Evolutionary conservation across 1,284 basidiomycete genomes (phyloP), one percentile per base, ranked within the genome.

Genomic region (Trichosporon sp.): DNA sequence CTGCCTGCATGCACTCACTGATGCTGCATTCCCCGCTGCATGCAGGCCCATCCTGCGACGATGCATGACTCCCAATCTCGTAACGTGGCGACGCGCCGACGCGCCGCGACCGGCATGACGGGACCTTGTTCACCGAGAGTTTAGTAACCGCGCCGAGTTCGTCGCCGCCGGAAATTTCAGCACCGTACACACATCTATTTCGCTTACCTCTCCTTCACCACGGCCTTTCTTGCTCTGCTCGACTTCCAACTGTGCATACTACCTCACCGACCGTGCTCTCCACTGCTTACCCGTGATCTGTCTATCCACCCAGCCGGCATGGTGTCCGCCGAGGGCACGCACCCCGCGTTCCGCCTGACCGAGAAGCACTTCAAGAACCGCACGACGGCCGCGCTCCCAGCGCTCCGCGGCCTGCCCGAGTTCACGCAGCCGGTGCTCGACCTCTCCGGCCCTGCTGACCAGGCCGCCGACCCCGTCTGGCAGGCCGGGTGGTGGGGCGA

Each of bases 351-450:
- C 69, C 75, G 82, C 1, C 71, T 71, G 4, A 70, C 76, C 8
- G 82, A 83, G 72, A 83, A 83, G 68, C 80, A 83, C 72, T 83
- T 80, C 76, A 83, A 83, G 73, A 79, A 76, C 68, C 77, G 77
- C 21, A 72, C 76, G 34, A 68, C 73, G 13, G 27, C 72, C 64
- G 62, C 56, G 42, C 68, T 32, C 65, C 81, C 81, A 0, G 75
- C 78, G 0, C 70, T 83, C 1, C 74, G 73, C 13, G 67, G 65
- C 13, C 71, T 58, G 58, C 72, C 9, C 69, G 56, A 60, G 29
- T 60, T 31, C 56, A 32, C 56, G 1, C 56, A 5, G 35, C 18
- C 68, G 1, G 70, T 83, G n/a, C 64, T 82, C 25, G 81, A 83
- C 66, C 72, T 82, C 5, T 79, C 80, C 9, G 75, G 80, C 12